Conservation (phyloP, 2,329 filamentous ascomycete species). For the Phialophora macrospora region DNA sequence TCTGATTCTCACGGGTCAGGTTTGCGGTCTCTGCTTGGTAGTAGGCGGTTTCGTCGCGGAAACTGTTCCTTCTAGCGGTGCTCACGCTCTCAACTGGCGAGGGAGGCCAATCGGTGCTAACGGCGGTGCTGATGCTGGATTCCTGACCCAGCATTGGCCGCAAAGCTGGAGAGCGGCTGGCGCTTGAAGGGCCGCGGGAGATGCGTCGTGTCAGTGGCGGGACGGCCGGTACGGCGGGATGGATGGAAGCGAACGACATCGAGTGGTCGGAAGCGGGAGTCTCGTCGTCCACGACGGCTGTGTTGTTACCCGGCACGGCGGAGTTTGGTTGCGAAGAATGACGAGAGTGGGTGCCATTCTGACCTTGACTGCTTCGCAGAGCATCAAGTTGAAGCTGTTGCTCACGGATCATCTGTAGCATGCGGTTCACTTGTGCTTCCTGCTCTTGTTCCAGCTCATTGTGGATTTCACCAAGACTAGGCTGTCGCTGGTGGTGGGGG, state of each 20-base stretch:
- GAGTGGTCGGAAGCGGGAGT: slow-evolving; percentile 52
- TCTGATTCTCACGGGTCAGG: slow-evolving; percentile 55
- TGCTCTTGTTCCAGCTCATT: slow-evolving; percentile 59
- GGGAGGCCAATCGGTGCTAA: slow-evolving; percentile 36
- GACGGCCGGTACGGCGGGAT: slow-evolving; percentile 43
- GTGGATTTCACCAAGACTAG: slow-evolving; percentile 56
- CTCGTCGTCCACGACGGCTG: slow-evolving; percentile 51
- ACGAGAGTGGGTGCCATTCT: slow-evolving; percentile 22
- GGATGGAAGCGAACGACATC: slow-evolving; percentile 45
- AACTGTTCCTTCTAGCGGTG: slow-evolving; percentile 43
- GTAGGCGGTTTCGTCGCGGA: slow-evolving; percentile 53
- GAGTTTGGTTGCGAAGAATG: slow-evolving; percentile 31
- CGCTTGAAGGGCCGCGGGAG: slow-evolving; percentile 45
- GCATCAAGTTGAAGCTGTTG: slow-evolving; percentile 54
- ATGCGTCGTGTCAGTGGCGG: slow-evolving; percentile 44
- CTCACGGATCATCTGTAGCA: slow-evolving; percentile 56
- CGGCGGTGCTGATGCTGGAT: slow-evolving; percentile 19
- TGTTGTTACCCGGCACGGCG: slow-evolving; percentile 44
- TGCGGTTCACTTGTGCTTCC: slow-evolving; percentile 58
- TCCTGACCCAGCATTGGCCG: slow-evolving; percentile 41
- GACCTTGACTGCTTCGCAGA: slow-evolving; percentile 44
- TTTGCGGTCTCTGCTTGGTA: slow-evolving; percentile 56
- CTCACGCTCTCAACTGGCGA: slow-evolving; percentile 37
- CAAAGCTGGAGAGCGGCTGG: slow-evolving; percentile 46
- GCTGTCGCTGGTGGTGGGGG: slow-evolving; percentile 55